A percentile compares a stretch with the other conserved stretches of the same genome.
Conservation (phyloP, 495 filamentous ascomycete species). For the Neohortaea acidophila region DNA sequence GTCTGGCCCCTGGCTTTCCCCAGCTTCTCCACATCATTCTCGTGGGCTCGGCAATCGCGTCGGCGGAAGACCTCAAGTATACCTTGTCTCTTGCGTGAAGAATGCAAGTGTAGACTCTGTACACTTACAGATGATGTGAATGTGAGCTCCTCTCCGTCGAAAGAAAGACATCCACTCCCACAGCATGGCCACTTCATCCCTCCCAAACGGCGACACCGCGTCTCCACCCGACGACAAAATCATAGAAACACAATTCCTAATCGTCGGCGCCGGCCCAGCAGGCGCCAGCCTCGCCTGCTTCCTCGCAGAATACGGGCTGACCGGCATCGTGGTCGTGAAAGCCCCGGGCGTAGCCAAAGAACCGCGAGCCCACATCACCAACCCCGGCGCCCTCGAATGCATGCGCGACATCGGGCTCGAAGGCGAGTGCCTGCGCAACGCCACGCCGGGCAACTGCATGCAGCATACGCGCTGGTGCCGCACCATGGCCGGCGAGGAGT, state of each 20-base stretch:
- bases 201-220: neutral
- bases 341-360: conserved; percentile 35
- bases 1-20: no score
- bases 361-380: conserved; percentile 42
- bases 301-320: conserved; percentile 35
- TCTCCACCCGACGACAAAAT: neutral
- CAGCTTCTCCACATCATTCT: no score
- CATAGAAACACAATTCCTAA: conserved; percentile 34
- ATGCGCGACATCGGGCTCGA: conserved; percentile 42
- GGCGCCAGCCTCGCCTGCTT: conserved; percentile 41
- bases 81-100: no score
- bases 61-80: no score
- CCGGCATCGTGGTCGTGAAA: conserved; percentile 34
- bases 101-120: no score
- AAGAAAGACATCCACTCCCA: neutral
- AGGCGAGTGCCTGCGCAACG: conserved; percentile 27
- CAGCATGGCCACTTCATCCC: conserved; percentile 2
- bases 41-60: no score
- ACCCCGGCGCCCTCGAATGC: conserved; percentile 45
- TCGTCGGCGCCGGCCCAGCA: conserved; percentile 41
- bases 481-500: conserved; percentile 41
- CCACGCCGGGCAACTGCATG: conserved; percentile 30
- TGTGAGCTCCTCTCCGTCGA: no score
- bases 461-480: conserved; percentile 38
- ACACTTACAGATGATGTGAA: no score